Evolutionary conservation across 2,329 filamentous ascomycete genomes (phyloP).

Genomic region (Fusarium oligoseptatum): DNA sequence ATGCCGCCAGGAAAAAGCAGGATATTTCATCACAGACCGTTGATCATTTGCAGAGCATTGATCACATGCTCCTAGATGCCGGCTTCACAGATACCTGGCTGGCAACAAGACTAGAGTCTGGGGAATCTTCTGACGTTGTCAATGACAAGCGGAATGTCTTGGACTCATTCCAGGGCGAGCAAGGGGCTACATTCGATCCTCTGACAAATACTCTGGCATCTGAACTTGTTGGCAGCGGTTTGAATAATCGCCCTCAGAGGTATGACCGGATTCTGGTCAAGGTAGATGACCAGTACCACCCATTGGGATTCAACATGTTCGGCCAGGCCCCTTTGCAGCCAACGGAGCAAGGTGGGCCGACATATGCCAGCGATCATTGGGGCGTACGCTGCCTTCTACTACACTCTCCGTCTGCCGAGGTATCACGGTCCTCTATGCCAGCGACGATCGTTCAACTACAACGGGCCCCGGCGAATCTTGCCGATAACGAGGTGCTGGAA

Average conservation of each 20-base stretch:
- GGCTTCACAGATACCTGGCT: constrained; percentile 68
- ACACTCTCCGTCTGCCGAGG: constrained; percentile 8
- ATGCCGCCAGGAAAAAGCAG: constrained; percentile 64
- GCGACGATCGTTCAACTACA: constrained; percentile 47
- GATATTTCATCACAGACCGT: constrained; percentile 65
- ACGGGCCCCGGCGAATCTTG: constrained; percentile 49
- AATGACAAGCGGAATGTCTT: constrained; percentile 44
- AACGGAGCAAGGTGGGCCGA: not conserved
- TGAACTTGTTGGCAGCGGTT: constrained; percentile 59
- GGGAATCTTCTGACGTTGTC: constrained; percentile 53
- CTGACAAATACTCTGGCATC: constrained; percentile 67
- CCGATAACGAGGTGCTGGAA: constrained; percentile 52
- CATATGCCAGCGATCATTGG: constrained; percentile 69
- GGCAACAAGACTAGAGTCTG: constrained; percentile 58
- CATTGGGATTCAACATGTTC: constrained; percentile 68
- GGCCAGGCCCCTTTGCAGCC: constrained; percentile 51
- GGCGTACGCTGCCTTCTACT: constrained; percentile 63
- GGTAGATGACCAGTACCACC: constrained; percentile 51
- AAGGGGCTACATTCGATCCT: constrained; percentile 76
- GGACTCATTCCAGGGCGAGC: constrained; percentile 68
- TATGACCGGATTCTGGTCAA: constrained; percentile 74
- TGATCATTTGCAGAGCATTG: constrained; percentile 59
- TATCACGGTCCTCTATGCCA: constrained; percentile 4
- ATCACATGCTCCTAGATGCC: constrained; percentile 59
- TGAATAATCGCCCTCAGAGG: constrained; percentile 70